Base-by-base conservation (phyloP, 495 filamentous ascomycete genomes). In the Talaromyces stipitatus region DNA sequence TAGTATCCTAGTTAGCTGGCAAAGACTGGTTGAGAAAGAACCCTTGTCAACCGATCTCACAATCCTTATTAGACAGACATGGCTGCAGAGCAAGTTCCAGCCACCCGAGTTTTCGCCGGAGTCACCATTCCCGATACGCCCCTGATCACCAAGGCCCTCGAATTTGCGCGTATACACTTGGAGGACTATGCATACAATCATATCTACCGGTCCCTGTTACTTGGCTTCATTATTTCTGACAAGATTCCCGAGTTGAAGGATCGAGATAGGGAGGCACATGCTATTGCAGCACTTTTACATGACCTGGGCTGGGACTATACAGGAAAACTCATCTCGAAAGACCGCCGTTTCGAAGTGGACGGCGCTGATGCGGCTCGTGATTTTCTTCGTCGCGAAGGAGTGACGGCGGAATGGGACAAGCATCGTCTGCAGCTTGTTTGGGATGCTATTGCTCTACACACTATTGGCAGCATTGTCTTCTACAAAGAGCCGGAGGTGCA, bases 311-410 rank as follows among this genome's bases (percentile, higher is more conserved):
- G 77, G 78, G 70, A 66, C 46, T 53, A 52, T 4, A 71, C 61
- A 0, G 59, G 61, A 4, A 60, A 59, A 4, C 26, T 80, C 27
- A 56, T 78, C 9, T 68, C 65, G 14, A 48, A 56, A 8, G 76
- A 80, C 61, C 78, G 76, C 54, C 69, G 80, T 4, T 83, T 83
- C 65, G 79, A 84, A 59, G 79, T 85, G 27, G 79, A 84, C 55
- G 69, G 79, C 38, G 81, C 79, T 6, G 72, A 78, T 57, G 70
- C 68, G 1, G 77, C 79, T 3, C 62, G 73, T 0, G 69, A 68
- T 0, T 83, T 79, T 52, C 51, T 82, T 2, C 26, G 47, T 2
- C 46, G 36, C 12, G 62, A 73, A 52, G 54, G 27, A 1, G 51
- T 18, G 14, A 60, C 62, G 2, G 50, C 33, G 7, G 43, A 61